These are phyloP conservation scores for Obba rivulosa DNA, from an alignment of 768 basidiomycete genomes.

Conservation along the genomic window DNA sequence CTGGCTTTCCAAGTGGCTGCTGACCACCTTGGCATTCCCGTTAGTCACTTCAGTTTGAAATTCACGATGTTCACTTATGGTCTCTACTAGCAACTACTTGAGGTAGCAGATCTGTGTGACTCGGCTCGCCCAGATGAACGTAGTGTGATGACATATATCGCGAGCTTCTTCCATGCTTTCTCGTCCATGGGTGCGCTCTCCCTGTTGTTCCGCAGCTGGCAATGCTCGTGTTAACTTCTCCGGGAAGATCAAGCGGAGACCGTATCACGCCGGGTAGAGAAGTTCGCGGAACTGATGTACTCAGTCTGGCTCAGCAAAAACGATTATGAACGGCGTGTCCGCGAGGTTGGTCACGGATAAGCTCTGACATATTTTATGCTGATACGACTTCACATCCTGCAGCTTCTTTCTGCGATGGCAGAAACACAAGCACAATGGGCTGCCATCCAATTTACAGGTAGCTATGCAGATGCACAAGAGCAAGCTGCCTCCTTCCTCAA, in stretches of 20 bases:
- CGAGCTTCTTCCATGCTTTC: constrained; percentile 97
- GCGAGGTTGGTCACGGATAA: constrained; percentile 43
- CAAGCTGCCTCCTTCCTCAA: constrained; percentile 65
- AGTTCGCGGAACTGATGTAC: constrained; percentile 94
- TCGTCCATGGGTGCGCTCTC: constrained; percentile 80
- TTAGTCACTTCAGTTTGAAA: constrained; percentile 33
- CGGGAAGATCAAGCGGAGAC: constrained; percentile 87
- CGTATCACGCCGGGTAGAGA: constrained; percentile 87
- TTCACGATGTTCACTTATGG: constrained; percentile 6
- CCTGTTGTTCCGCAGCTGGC: not conserved
- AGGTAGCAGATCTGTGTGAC: constrained; percentile 94
- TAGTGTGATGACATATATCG: constrained; percentile 97
- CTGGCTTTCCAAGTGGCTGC: constrained; percentile 88
- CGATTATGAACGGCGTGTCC: constrained; percentile 88
- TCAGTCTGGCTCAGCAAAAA: constrained; percentile 84
- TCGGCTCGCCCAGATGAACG: constrained; percentile 87
- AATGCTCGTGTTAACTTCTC: constrained; percentile 3
- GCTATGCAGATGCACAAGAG: constrained; percentile 77
- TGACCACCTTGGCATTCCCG: constrained; percentile 86
- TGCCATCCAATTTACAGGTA: constrained; percentile 57
- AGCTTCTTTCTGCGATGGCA: constrained; percentile 65
- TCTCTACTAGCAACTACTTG: constrained; percentile 72
- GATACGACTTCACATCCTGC: not conserved
- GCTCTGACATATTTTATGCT: not conserved
- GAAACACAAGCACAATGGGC: constrained; percentile 70